Conservation (phyloP, 1,284 basidiomycete genomes). For the Flammula alnicola region DNA sequence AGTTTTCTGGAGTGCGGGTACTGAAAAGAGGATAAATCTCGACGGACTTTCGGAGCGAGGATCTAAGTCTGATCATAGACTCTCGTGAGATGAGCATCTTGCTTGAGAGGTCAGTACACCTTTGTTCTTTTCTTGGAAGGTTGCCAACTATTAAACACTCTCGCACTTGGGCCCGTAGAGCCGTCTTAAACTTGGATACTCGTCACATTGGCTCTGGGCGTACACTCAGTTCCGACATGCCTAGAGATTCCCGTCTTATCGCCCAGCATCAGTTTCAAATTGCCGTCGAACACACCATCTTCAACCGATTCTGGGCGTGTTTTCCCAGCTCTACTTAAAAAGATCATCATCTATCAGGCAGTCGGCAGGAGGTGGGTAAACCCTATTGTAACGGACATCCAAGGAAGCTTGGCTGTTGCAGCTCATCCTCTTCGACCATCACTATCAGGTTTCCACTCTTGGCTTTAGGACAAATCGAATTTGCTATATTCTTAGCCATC, state of each 20-base stretch:
- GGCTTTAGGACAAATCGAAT: conserved; percentile 13
- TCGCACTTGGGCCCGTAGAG: conserved; percentile 15
- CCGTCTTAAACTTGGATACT: conserved; percentile 13
- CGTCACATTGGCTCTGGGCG: conserved; percentile 16
- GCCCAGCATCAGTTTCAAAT: conserved; percentile 13
- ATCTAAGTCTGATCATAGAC: conserved; percentile 9
- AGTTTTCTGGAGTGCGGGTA: conserved; percentile 6
- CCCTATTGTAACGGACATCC: conserved; percentile 21
- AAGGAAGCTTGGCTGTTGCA: conserved; percentile 7
- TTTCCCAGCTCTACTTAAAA: conserved; percentile 17
- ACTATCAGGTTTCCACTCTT: conserved; percentile 10
- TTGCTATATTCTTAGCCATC: conserved; percentile 11
- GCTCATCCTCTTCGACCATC: conserved; percentile 1
- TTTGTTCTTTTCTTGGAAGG: conserved; percentile 8
- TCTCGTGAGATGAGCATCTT: conserved; percentile 2
- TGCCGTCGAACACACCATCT: conserved; percentile 11
- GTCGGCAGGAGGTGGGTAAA: conserved; percentile 2
- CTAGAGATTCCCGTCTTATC: conserved; percentile 16
- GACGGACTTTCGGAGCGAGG: conserved; percentile 19
- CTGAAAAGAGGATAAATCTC: conserved; percentile 11
- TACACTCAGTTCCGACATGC: conserved; percentile 6
- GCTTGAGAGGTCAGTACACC: no score
- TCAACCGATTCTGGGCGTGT: conserved; percentile 12
- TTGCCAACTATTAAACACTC: conserved; percentile 9
- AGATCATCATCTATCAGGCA: conserved; percentile 3